Conservation (phyloP, 2,329 filamentous ascomycete species). For the Cylindrodendrum hubeiense region DNA sequence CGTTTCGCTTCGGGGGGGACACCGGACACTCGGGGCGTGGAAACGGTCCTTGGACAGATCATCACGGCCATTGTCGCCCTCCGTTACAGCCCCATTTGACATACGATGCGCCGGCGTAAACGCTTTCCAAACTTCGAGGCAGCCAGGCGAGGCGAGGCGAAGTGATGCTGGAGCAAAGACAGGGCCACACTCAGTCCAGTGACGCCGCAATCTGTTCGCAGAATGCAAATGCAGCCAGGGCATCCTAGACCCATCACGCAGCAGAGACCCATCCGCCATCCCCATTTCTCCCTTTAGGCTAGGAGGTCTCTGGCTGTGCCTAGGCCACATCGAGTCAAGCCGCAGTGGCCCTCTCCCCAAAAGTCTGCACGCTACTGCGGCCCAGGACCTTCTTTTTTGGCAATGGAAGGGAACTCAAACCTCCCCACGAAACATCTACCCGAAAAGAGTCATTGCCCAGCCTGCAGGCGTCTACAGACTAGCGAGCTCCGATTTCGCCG, state of each 20-base stretch:
- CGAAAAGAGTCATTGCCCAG: conserved; percentile 39
- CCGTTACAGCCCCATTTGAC: conserved; percentile 35
- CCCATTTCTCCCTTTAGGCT: conserved; percentile 17
- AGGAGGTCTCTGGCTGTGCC: conserved; percentile 12
- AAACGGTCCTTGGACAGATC: conserved; percentile 26
- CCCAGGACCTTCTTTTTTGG: conserved; percentile 41
- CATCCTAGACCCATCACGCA: conserved; percentile 27
- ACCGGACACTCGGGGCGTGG: conserved; percentile 17
- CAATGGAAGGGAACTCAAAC: conserved; percentile 38
- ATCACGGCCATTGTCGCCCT: conserved; percentile 20
- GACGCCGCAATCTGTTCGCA: conserved; percentile 37
- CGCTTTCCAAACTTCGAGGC: conserved; percentile 18
- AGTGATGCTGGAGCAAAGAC: conserved; percentile 8
- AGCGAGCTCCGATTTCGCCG: conserved; percentile 44
- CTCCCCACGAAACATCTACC: conserved; percentile 25
- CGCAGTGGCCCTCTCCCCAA: conserved; percentile 26
- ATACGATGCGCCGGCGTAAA: conserved; percentile 31
- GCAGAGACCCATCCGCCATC: conserved; percentile 24
- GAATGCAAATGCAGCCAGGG: conserved; percentile 26
- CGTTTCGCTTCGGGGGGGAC: conserved; percentile 31
- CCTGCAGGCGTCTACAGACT: background rate
- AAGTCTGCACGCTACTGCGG: conserved; percentile 39
- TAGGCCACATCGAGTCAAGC: conserved; percentile 41
- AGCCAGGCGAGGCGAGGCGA: conserved; percentile 16
- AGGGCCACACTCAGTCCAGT: conserved; percentile 18